Base-by-base conservation (phyloP, 371 early-diverging fungal species). In the Mortierella sp. region DNA sequence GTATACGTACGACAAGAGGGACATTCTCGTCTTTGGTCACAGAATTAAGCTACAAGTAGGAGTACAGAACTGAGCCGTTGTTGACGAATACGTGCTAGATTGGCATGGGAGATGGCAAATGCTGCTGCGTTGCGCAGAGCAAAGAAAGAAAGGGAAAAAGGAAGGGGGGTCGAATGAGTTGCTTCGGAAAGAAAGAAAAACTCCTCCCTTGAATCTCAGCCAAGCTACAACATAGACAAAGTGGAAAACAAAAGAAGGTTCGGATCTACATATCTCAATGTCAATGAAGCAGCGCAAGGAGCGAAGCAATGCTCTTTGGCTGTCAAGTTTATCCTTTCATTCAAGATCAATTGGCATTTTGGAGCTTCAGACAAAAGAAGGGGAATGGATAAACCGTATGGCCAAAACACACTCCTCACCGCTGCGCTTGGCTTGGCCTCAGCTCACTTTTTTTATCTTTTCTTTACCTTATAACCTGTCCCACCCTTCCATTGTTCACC, bases 61-160 rank as follows among this genome's bases (percentile, higher is more conserved):
- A 37, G 43, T 67, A 37, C 43, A 11, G 43, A 34, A 3, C 11
- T 19, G 67, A 67, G 67, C 67, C 64, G 10, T 37, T 67, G 21
- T 24, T 37, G 37, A 34, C 8, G 64, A 37, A 14, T 64, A 1
- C 34, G 31, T 55, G 26, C 28, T 59, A 14, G 31, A 61, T 61
- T 61, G 61, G 61, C 61, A 34, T 28, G 28, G 50, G 16, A 0
- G 16, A 16, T 50, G 50, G 16, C 16, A 16, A 6, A 21, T 21
- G 8, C 8, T 67, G 67, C 67, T 67, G 40, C 67, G 67, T 67
- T 67, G 67, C 67, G 67, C 67, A 67, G 67, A 67, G 40, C 40
- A 67, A 16, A 61, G 43, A 40, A 40, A 40, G 4, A 40, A 40
- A 40, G n/a, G n/a, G 46, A 46, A 46, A 13, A 59, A 10, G 10